Evolutionary conservation across 768 basidiomycete species (phyloP).

Genomic region (Suillus variegatus): DNA sequence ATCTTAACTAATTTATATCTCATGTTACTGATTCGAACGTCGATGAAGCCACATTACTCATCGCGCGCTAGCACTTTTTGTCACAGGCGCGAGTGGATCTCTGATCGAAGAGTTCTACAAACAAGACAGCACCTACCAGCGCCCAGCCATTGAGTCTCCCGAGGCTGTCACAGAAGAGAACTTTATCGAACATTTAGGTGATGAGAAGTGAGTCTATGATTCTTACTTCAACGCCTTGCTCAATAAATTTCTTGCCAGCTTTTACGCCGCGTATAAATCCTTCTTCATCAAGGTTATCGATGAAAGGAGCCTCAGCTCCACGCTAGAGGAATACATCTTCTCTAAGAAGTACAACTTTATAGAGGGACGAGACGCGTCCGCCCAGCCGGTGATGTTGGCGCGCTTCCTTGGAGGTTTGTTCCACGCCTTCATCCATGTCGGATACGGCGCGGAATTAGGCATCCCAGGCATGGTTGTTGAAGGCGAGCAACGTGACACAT

Average conservation of each 20-base stretch:
- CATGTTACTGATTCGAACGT: background rate
- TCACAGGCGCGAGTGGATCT: slow-evolving; percentile 23
- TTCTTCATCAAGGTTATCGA: slow-evolving; percentile 25
- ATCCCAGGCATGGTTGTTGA: slow-evolving; percentile 62
- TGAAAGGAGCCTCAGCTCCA: slow-evolving; percentile 16
- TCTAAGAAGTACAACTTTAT: slow-evolving; percentile 29
- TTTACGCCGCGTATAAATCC: slow-evolving; percentile 25
- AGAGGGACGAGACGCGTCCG: slow-evolving; percentile 11
- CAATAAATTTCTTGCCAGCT: slow-evolving; percentile 15
- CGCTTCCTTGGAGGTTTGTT: slow-evolving; percentile 50
- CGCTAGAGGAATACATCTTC: slow-evolving; percentile 32
- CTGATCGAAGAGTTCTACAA: slow-evolving; percentile 29
- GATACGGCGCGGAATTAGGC: slow-evolving; percentile 64
- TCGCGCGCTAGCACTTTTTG: slow-evolving; percentile 30
- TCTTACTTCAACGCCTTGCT: background rate
- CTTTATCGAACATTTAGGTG: slow-evolving; percentile 25
- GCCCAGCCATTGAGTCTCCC: slow-evolving; percentile 25
- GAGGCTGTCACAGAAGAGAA: slow-evolving; percentile 24
- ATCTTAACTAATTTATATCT: background rate
- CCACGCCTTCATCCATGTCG: slow-evolving; percentile 65
- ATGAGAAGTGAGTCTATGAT: slow-evolving; percentile 24
- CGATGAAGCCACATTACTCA: slow-evolving; percentile 30
- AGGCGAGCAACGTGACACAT: slow-evolving; percentile 37
- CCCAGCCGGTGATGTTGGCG: slow-evolving; percentile 53
- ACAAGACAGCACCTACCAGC: slow-evolving; percentile 22